These are phyloP conservation scores for Clonostachys rhizophaga DNA, from an alignment of 2,329 filamentous ascomycete species.

Conservation along the genomic window DNA sequence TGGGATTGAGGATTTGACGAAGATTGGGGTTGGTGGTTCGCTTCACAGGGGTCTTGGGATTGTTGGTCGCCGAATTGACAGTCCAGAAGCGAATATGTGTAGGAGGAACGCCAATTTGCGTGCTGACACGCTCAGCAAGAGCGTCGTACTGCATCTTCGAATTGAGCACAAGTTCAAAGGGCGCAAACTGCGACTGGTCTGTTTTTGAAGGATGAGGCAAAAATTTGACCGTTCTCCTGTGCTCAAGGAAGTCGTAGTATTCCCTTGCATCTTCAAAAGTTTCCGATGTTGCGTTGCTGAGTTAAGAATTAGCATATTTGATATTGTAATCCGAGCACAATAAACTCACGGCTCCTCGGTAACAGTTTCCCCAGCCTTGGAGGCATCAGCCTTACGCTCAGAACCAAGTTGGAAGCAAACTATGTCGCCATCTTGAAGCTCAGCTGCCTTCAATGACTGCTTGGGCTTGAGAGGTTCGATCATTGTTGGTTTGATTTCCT, in stretches of 20 bases:
- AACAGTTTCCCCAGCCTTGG: not conserved
- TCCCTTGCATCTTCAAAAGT: slow-evolving; percentile 59
- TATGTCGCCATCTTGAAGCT: slow-evolving; percentile 96
- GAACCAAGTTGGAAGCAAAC: slow-evolving; percentile 79
- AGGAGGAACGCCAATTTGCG: slow-evolving; percentile 69
- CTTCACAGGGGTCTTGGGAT: slow-evolving; percentile 75
- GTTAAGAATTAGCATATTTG: too few relatives aligned
- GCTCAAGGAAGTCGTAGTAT: slow-evolving; percentile 91
- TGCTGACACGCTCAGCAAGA: slow-evolving; percentile 76
- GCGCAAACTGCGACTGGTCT: slow-evolving; percentile 53
- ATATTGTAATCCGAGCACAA: too few relatives aligned
- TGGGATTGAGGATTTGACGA: slow-evolving; percentile 70
- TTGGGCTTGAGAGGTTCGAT: slow-evolving; percentile 93
- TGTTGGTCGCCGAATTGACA: slow-evolving; percentile 70
- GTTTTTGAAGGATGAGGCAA: slow-evolving; percentile 58
- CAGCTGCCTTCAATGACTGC: slow-evolving; percentile 81
- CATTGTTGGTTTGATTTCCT: slow-evolving; percentile 97
- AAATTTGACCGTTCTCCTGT: slow-evolving; percentile 77
- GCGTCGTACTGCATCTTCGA: slow-evolving; percentile 89
- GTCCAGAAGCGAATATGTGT: slow-evolving; percentile 92
- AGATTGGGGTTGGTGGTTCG: slow-evolving; percentile 68
- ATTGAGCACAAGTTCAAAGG: slow-evolving; percentile 75
- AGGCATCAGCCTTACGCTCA: slow-evolving; percentile 36
- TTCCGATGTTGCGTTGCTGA: too few relatives aligned
- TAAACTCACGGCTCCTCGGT: slow-evolving; percentile 21